Evolutionary conservation across 2,329 filamentous ascomycete species (phyloP).

Genomic region (Paecilomyces niveus): DNA sequence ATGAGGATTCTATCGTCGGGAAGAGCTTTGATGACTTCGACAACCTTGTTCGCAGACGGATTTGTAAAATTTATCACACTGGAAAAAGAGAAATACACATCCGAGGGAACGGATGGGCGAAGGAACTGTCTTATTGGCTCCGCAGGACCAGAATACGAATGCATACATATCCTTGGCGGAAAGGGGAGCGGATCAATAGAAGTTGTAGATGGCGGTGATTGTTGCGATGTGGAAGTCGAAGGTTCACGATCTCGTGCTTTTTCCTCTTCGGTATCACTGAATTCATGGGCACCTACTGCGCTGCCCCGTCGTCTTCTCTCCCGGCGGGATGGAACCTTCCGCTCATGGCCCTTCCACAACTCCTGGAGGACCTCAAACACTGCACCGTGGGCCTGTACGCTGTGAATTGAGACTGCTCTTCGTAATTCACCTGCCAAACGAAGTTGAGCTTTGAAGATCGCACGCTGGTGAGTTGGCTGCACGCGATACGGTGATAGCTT

Average conservation of each 20-base stretch:
- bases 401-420: conserved; percentile 55
- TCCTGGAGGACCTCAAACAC: conserved; percentile 50
- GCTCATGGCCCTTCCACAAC: conserved; percentile 54
- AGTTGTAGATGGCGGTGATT: background rate
- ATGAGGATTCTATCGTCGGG: conserved; percentile 74
- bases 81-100: conserved; percentile 86
- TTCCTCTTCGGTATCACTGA: conserved; percentile 19
- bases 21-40: conserved; percentile 62
- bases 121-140: conserved; percentile 74
- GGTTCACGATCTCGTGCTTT: no score
- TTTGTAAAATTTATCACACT: conserved; percentile 68
- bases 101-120: conserved; percentile 62
- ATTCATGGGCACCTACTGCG: conserved; percentile 22
- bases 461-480: conserved; percentile 50
- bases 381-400: conserved; percentile 56
- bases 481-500: conserved; percentile 52
- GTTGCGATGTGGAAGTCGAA: no score
- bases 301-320: conserved; percentile 32
- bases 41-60: conserved; percentile 47
- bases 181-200: conserved; percentile 51
- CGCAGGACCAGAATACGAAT: conserved; percentile 78
- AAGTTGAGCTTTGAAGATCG: conserved; percentile 51
- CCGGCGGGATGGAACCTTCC: conserved; percentile 41
- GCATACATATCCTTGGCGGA: conserved; percentile 83
- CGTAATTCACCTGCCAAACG: conserved; percentile 51